Percentiles rank a stretch among this genome's conserved stretches.
These are phyloP conservation scores for Plantago coronopus DNA, from an alignment of 305 asterid genomes.

Conservation along the genomic window DNA sequence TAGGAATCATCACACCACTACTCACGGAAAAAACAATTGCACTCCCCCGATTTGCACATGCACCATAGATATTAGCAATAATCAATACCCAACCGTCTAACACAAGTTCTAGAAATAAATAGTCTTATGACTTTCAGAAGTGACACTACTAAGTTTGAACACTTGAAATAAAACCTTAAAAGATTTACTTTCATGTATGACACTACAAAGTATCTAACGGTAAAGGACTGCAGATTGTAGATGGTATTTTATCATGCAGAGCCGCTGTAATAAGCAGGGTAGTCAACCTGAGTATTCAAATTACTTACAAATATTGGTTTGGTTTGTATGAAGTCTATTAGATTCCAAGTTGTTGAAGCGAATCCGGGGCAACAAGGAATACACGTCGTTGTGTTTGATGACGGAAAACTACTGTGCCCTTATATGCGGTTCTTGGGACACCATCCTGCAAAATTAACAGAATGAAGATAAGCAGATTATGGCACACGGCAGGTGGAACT, in stretches of 20 bases:
- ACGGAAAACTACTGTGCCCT: slow-evolving; percentile 85
- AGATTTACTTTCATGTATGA: background rate
- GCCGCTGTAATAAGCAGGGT: background rate
- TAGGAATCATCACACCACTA: background rate
- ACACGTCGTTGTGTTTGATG: slow-evolving; percentile 64
- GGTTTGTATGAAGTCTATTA: slow-evolving; percentile 24
- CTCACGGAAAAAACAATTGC: background rate
- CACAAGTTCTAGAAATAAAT: background rate
- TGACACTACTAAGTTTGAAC: background rate
- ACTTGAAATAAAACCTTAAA: background rate
- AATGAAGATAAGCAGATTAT: slow-evolving; percentile 4
- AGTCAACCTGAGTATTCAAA: background rate
- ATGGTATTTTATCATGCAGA: background rate
- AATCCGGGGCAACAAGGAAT: slow-evolving; percentile 78
- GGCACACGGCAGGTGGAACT: background rate
- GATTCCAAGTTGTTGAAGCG: slow-evolving; percentile 69
- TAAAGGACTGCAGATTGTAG: background rate
- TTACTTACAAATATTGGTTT: slow-evolving; percentile 26
- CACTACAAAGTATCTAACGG: background rate
- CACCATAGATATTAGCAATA: background rate
- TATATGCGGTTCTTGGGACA: slow-evolving; percentile 83
- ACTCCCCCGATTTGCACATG: background rate
- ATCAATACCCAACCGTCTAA: no score
- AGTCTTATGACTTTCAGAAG: background rate
- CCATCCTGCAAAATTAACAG: slow-evolving; percentile 59